Base-by-base conservation (phyloP, 345 rosid species). In the Brassica cretica region DNA sequence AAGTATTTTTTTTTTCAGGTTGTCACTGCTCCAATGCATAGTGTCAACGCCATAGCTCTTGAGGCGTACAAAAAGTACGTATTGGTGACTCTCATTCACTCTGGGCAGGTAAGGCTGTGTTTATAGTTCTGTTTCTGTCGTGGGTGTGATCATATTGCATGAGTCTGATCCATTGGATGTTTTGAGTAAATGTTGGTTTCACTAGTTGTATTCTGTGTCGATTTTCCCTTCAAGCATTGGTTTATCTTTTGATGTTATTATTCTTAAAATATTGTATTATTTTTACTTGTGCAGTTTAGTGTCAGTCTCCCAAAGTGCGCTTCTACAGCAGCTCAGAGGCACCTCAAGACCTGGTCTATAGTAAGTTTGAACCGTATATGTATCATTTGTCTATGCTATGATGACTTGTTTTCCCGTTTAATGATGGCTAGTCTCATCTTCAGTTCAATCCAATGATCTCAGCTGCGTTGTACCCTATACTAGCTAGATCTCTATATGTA, bases 1-100 rank as follows among this genome's bases (percentile, higher is more conserved):
- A 68, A 66, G 56, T 37, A 72, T 15, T 68, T 62, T 9, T 68
- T 77, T 27, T 64, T 60, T 64, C 81, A 96, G 99, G 98, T 88
- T 73, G 92, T 93, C 81, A 93, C 97, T 64, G 93, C 99, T 79
- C 98, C 98, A 35, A 93, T 91, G 97, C 74, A 85, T 77, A n/a
- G 64, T 4, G 75, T 85, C 79, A 96, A 84, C 84, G 96, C 97
- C 55, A 91, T 96, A 70, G 94, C 96, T 37, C 82, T 91, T 66
- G 98, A 96, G 88, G 96, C 97, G 8, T 91, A 91, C 87, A 91
- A 89, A 87, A 96, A 96, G 81, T 89, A 91, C 79, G 82, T 89
- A 71, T 70, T 93, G 85, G 97, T 89, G 67, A 89, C 92, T 65
- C 97, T 96, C 64, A 91, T 91, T 85, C 88, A 85, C 77, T 72